Evolutionary conservation across 2,329 filamentous ascomycete genomes (phyloP), one percentile per base, ranked within the genome.

Genomic region (Orbilia javanica): DNA sequence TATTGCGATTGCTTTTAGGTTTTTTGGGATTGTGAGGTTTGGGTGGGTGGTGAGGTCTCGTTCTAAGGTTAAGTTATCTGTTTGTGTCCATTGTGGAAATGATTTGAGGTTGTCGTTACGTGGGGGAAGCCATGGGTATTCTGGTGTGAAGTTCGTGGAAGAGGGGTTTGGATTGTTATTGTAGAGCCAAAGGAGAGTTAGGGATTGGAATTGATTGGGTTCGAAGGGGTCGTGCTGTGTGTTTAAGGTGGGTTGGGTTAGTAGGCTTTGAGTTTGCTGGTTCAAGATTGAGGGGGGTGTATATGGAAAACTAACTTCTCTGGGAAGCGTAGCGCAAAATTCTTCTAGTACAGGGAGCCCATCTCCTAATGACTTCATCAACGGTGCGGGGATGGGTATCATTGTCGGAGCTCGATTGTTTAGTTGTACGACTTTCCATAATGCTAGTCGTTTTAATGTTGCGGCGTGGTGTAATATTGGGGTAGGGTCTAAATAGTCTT

Each of bases 171-270:
- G 11, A n/a, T 44, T 48, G 29, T 18, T 57, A 55, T 66, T 73
- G 13, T 55, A 60, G 0, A 64, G 13, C 71, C 71, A 68, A 4
- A 75, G 34, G 11, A 75, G 36, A 27, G 36, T 53, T n/a, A 68
- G 22, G 3, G 11, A 20, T 11, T 52, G 64, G 44, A 75, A 75
- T 4, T 18, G 53, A 10, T 13, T 6, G 5, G 10, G 25, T 50
- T 34, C 42, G n/a, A 75, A 75, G 5, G 71, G 71, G 20, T 75
- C 71, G 18, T 60, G 4, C 62, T 73, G 22, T 42, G n/a, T n/a
- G n/a, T n/a, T 65, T 27, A 44, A 6, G 44, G n/a, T 18, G 20
- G n/a, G n/a, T n/a, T n/a, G n/a, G n/a, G n/a, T n/a, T n/a, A n/a
- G n/a, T n/a, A n/a, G n/a, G n/a, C n/a, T n/a, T n/a, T n/a, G n/a